Evolutionary conservation across 1,139 yeast genomes (phyloP).

Genomic region (Kazachstania sp.): DNA sequence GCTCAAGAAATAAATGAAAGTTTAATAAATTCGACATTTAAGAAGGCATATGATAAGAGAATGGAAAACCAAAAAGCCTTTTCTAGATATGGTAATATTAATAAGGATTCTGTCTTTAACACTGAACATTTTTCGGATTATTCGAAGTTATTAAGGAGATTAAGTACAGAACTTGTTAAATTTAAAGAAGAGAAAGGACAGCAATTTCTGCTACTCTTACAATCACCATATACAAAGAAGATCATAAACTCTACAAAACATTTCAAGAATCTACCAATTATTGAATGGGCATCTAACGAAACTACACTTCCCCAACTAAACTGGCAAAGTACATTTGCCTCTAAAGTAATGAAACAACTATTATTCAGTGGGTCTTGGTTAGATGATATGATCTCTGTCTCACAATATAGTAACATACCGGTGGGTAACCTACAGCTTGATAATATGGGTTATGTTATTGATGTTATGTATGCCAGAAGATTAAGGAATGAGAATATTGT

Average conservation of each 20-base stretch:
- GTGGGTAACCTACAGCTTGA: conserved; percentile 74
- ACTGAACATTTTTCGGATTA: conserved; percentile 44
- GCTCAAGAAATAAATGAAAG: conserved; percentile 61
- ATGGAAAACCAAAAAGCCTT: conserved; percentile 38
- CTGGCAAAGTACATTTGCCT: conserved; percentile 73
- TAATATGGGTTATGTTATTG: conserved; percentile 71
- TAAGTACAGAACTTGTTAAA: conserved; percentile 47
- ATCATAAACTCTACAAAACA: conserved; percentile 39
- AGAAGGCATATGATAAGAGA: conserved; percentile 43
- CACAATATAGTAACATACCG: conserved; percentile 75
- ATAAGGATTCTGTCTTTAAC: conserved; percentile 45
- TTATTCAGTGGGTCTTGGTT: conserved; percentile 72
- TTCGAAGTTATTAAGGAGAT: conserved; percentile 43
- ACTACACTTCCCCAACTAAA: conserved; percentile 66
- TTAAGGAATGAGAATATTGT: conserved; percentile 58
- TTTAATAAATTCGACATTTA: conserved; percentile 45
- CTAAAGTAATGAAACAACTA: conserved; percentile 61
- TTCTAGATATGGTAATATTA: conserved; percentile 44
- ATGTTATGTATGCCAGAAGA: conserved; percentile 76
- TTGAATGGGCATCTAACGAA: conserved; percentile 51
- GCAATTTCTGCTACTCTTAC: conserved; percentile 58
- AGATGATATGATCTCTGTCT: conserved; percentile 51
- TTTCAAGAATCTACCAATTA: conserved; percentile 53
- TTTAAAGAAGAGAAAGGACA: conserved; percentile 63
- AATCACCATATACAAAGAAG: conserved; percentile 55